Evolutionary conservation across 2,329 filamentous ascomycete species (phyloP).

Genomic region (Aspergillus pseudoviridinutans): DNA sequence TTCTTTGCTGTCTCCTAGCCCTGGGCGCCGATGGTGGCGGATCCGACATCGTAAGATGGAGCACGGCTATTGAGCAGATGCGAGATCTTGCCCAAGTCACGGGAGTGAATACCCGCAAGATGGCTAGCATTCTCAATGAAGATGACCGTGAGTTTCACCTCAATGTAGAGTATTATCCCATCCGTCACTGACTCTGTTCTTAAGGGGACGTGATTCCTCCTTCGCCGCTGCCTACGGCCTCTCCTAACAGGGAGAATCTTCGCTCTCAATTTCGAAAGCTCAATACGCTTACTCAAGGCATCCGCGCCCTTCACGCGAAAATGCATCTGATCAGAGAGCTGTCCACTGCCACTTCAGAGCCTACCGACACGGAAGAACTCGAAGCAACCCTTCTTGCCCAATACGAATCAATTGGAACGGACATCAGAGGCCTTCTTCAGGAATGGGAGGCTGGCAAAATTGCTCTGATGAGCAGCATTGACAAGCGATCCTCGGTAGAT

Average conservation of each 20-base stretch:
- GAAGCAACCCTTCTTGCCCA: constrained; percentile 77
- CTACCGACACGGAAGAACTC: constrained; percentile 66
- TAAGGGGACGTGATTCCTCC: constrained; percentile 44
- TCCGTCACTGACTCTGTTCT: constrained; percentile 4
- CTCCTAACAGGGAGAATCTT: constrained; percentile 76
- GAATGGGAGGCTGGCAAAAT: constrained; percentile 86
- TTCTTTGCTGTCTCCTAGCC: constrained; percentile 83
- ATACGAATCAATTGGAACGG: constrained; percentile 89
- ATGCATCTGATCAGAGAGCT: constrained; percentile 88
- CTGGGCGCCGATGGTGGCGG: constrained; percentile 77
- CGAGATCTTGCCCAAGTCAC: constrained; percentile 61
- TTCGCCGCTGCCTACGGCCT: constrained; percentile 59
- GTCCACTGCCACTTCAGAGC: constrained; percentile 73
- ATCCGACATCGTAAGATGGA: constrained; percentile 74
- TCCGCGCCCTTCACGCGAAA: constrained; percentile 89
- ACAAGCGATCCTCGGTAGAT: constrained; percentile 67
- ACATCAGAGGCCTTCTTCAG: constrained; percentile 73
- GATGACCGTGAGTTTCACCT: constrained; percentile 64
- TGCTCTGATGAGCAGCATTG: constrained; percentile 75
- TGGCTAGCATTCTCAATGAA: constrained; percentile 69
- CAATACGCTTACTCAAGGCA: constrained; percentile 81
- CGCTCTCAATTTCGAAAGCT: constrained; percentile 85
- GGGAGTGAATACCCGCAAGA: constrained; percentile 57
- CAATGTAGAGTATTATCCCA: constrained; percentile 5
- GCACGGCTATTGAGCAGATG: constrained; percentile 71